phyloP scores from a whole-genome alignment of 2,329 filamentous ascomycete genomes.

The Camillea tinctor region DNA sequence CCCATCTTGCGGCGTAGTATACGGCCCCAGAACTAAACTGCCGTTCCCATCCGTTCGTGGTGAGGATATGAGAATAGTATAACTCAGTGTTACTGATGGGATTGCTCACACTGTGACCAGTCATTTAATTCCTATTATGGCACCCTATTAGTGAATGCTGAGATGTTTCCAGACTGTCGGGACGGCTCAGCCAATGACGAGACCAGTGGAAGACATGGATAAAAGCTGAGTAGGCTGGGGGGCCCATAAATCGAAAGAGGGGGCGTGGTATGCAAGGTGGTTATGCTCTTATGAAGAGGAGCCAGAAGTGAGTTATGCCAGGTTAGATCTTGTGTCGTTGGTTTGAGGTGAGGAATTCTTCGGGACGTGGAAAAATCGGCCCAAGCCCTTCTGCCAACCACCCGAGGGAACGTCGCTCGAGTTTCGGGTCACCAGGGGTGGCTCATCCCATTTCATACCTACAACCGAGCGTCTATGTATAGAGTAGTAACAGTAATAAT shows the following conservation, averaged over 20 bases:
- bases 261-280: slow-evolving; percentile 23
- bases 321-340: slow-evolving; percentile 13
- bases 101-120: slow-evolving; percentile 23
- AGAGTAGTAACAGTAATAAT: neutral
- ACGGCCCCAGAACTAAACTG: neutral
- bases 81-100: slow-evolving; percentile 6
- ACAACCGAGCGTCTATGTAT: slow-evolving; percentile 17
- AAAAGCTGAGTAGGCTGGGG: slow-evolving; percentile 11
- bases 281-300: slow-evolving; percentile 16
- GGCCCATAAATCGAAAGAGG: slow-evolving; percentile 18
- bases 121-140: slow-evolving; percentile 16
- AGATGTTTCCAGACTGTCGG: slow-evolving; percentile 23
- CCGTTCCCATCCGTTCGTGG: neutral
- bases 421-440: slow-evolving; percentile 9
- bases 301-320: slow-evolving; percentile 11
- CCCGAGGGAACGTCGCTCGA: slow-evolving; percentile 8
- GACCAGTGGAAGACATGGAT: slow-evolving; percentile 6
- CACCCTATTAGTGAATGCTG: slow-evolving; percentile 18
- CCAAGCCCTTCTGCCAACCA: slow-evolving; percentile 14
- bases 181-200: slow-evolving; percentile 16
- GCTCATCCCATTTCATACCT: slow-evolving; percentile 7
- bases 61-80: neutral
- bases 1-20: neutral
- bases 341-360: slow-evolving; percentile 8
- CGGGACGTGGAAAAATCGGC: slow-evolving; percentile 5